Evolutionary conservation across 1,284 basidiomycete genomes (phyloP).

Genomic region (Dichomitus squalens): DNA sequence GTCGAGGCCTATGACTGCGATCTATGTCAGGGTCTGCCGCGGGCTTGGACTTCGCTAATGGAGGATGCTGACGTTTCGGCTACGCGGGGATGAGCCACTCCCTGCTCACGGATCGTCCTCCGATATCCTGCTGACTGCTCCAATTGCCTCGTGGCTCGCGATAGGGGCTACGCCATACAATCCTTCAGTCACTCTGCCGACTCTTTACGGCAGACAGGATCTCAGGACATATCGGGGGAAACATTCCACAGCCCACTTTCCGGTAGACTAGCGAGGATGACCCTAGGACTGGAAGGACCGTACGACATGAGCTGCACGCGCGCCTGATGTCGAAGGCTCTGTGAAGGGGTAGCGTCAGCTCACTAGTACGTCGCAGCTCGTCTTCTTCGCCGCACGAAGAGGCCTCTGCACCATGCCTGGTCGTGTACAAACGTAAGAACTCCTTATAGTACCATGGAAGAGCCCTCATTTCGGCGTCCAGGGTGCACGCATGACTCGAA

Average conservation of each 20-base stretch:
- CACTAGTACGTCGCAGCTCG: not conserved
- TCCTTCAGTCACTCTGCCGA: not conserved
- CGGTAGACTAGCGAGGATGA: not conserved
- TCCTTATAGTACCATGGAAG: not conserved
- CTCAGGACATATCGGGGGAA: not conserved
- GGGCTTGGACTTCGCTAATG: not conserved
- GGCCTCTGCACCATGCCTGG: not conserved
- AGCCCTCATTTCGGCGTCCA: constrained; percentile 1
- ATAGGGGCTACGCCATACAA: constrained; percentile 17
- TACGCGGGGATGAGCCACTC: not conserved
- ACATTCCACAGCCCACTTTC: not conserved
- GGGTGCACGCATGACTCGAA: not conserved
- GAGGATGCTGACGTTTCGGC: not conserved
- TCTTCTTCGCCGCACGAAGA: not conserved
- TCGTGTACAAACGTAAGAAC: too few species aligned
- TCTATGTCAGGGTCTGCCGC: not conserved
- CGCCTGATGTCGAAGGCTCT: too few species aligned
- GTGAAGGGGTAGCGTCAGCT: too few species aligned
- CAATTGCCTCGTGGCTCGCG: constrained; percentile 12
- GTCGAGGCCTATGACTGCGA: not conserved
- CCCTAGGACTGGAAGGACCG: not conserved
- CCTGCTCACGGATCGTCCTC: not conserved
- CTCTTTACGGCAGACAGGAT: constrained; percentile 10
- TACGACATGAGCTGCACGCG: not conserved
- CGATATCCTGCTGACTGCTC: constrained; percentile 12